These are phyloP conservation scores for Cupressus sempervirens DNA, from an alignment of 75 land plant genomes.

Conservation along the genomic window DNA sequence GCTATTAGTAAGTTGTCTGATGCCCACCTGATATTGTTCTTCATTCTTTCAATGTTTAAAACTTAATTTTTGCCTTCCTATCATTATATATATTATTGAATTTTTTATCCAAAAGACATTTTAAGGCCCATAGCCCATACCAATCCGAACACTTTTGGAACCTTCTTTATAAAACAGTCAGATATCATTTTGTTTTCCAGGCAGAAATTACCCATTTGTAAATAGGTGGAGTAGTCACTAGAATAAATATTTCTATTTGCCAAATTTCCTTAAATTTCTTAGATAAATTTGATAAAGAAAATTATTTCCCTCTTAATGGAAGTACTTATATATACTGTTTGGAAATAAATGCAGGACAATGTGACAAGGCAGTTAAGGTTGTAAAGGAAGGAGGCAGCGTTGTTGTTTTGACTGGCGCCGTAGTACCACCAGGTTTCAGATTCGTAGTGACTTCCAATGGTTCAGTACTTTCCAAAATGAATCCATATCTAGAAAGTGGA, in stretches of 20 bases:
- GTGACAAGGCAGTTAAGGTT: slow-evolving; percentile 71
- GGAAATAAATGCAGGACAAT: slow-evolving; percentile 48
- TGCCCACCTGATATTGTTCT: neutral
- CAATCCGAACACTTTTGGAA: neutral
- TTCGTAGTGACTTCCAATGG: slow-evolving; percentile 78
- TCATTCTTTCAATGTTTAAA: neutral
- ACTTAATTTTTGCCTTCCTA: neutral
- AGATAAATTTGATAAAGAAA: neutral
- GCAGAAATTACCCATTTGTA: neutral
- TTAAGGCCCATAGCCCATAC: neutral
- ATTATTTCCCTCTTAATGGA: neutral
- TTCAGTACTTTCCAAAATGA: slow-evolving; percentile 50
- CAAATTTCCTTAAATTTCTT: neutral
- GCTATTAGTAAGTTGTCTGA: neutral
- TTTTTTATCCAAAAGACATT: neutral
- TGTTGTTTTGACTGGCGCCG: slow-evolving; percentile 59
- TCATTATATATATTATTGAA: neutral
- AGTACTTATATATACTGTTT: neutral
- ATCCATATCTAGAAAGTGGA: slow-evolving; percentile 74
- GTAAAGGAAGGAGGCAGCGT: slow-evolving; percentile 81
- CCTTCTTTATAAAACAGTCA: neutral
- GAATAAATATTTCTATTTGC: neutral
- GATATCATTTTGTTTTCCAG: neutral
- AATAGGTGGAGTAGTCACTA: neutral
- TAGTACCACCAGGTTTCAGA: slow-evolving; percentile 64